phyloP scores from a whole-genome alignment of 2,329 filamentous ascomycete genomes.

The Catunica adiposa region DNA sequence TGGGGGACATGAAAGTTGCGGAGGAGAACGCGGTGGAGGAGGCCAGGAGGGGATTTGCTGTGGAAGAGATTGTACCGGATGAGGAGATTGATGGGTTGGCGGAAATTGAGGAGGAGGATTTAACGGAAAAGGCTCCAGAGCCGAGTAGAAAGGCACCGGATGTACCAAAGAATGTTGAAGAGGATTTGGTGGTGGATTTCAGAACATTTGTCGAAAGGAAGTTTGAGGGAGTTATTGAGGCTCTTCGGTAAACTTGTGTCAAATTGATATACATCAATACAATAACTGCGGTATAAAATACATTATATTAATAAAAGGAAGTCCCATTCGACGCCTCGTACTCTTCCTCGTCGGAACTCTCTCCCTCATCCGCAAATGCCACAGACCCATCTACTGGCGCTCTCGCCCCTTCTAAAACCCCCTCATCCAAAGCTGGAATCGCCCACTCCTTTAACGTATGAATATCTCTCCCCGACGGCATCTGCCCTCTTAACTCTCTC shows the following conservation, averaged over 20 bases:
- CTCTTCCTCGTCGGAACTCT: conserved; percentile 30
- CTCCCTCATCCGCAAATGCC: conserved; percentile 24
- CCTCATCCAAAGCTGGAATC: conserved; percentile 46
- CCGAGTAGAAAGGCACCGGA: too few relatives aligned
- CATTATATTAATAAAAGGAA: not conserved
- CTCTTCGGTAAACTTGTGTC: too few relatives aligned
- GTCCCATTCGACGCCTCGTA: not conserved
- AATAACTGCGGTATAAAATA: too few relatives aligned
- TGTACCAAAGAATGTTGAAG: too few relatives aligned
- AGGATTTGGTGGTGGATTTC: too few relatives aligned
- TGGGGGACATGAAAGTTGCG: not conserved
- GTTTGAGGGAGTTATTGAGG: too few relatives aligned
- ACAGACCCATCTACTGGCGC: conserved; percentile 29
- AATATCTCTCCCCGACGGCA: conserved; percentile 81
- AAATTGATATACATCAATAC: too few relatives aligned
- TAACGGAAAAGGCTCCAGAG: too few relatives aligned
- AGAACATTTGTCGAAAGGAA: too few relatives aligned
- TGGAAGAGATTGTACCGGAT: conserved; percentile 8
- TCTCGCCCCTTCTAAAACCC: conserved; percentile 35
- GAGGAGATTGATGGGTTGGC: conserved; percentile 5
- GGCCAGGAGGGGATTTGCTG: conserved; percentile 10
- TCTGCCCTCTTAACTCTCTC: conserved; percentile 54
- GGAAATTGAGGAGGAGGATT: not conserved
- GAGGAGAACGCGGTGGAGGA: conserved; percentile 5
- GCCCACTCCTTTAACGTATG: conserved; percentile 54